phyloP scores from a whole-genome alignment of 805 yeast species.

The Schwanniomyces occidentalis region DNA sequence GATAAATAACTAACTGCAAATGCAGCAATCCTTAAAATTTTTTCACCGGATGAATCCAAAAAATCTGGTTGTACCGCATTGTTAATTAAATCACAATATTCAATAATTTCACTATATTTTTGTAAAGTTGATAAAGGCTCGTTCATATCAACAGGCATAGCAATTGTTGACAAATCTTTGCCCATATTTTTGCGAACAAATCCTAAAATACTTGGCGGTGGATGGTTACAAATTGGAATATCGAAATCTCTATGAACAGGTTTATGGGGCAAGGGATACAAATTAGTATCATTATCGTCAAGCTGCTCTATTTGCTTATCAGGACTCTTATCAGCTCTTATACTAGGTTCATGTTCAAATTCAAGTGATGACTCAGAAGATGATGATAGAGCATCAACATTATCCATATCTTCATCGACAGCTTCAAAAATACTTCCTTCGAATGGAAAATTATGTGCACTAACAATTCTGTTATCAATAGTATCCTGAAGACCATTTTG shows the following conservation, averaged over 20 bases:
- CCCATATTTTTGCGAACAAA: conserved; percentile 89
- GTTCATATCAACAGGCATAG: conserved; percentile 93
- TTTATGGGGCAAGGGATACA: conserved; percentile 68
- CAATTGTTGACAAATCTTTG: conserved; percentile 77
- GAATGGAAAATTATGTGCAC: conserved; percentile 7
- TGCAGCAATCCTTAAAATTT: conserved; percentile 67
- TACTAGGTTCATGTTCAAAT: conserved; percentile 3
- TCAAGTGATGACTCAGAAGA: conserved; percentile 18
- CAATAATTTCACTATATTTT: conserved; percentile 75
- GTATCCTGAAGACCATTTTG: conserved; percentile 17
- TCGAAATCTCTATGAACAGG: conserved; percentile 56
- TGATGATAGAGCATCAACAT: conserved; percentile 17
- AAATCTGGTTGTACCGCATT: conserved; percentile 52
- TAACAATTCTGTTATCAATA: conserved; percentile 2
- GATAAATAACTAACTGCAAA: conserved; percentile 81
- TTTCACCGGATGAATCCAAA: conserved; percentile 51
- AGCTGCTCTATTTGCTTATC: conserved; percentile 1
- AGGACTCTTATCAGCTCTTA: conserved; percentile 2
- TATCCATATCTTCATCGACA: conserved; percentile 17
- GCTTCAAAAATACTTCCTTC: conserved; percentile 6
- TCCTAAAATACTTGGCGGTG: conserved; percentile 82
- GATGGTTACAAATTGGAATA: conserved; percentile 54
- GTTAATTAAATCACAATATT: conserved; percentile 68
- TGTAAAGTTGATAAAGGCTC: conserved; percentile 89
- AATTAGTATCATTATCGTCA: conserved; percentile 30